These are phyloP conservation scores for Physaria fendleri DNA, from an alignment of 345 rosid species.

Conservation along the genomic window DNA sequence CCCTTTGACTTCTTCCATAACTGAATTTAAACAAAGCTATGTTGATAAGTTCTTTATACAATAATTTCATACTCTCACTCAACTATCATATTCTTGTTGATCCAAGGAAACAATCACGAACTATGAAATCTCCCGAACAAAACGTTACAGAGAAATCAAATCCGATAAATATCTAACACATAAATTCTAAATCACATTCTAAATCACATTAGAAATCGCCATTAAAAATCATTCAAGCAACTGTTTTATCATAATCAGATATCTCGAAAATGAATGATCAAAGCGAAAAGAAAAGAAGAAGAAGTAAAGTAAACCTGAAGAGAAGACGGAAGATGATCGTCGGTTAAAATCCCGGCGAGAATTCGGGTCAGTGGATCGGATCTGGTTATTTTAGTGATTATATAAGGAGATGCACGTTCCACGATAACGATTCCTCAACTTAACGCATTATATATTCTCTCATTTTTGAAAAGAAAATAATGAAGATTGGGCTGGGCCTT, in stretches of 20 bases:
- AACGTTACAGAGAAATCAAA: too few relatives aligned
- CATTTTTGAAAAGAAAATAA: too few relatives aligned
- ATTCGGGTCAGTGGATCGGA: slow-evolving; percentile 31
- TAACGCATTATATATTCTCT: slow-evolving; percentile 26
- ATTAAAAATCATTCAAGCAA: not conserved
- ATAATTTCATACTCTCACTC: not conserved
- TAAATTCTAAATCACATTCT: too few relatives aligned
- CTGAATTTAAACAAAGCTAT: not conserved
- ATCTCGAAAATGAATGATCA: slow-evolving; percentile 10
- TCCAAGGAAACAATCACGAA: not conserved
- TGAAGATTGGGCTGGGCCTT: slow-evolving; percentile 3
- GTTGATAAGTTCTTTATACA: not conserved
- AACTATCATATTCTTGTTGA: not conserved
- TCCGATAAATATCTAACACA: not conserved
- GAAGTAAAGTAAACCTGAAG: not conserved
- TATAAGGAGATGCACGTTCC: slow-evolving; percentile 6
- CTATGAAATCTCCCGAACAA: not conserved
- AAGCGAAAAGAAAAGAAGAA: not conserved
- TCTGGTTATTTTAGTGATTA: not conserved
- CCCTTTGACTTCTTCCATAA: slow-evolving; percentile 34
- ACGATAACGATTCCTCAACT: slow-evolving; percentile 25
- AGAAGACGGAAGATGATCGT: not conserved
- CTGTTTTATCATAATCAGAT: not conserved
- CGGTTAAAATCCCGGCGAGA: slow-evolving; percentile 29
- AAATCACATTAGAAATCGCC: slow-evolving; percentile 7